These are phyloP conservation scores for Gentiana macrophylla DNA, from an alignment of 257 asterid species.

Conservation along the genomic window DNA sequence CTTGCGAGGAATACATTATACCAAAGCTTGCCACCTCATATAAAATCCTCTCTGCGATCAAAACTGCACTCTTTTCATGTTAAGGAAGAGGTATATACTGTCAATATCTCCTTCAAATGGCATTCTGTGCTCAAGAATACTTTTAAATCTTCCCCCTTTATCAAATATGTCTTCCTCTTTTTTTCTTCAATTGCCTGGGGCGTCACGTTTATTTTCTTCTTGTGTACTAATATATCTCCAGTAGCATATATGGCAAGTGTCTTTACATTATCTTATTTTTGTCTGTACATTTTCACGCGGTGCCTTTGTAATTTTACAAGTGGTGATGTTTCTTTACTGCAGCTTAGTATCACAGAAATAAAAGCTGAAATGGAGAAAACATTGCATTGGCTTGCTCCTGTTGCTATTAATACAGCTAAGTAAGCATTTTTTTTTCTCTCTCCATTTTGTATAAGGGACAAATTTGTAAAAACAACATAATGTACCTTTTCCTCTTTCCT, in stretches of 20 bases:
- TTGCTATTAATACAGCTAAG: conserved; percentile 72
- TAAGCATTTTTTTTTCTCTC: conserved; percentile 18
- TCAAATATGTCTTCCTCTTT: neutral
- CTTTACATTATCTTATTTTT: neutral
- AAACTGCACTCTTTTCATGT: conserved; percentile 47
- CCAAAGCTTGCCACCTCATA: conserved; percentile 58
- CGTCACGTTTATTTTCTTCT: neutral
- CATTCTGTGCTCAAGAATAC: neutral
- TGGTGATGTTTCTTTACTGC: conserved; percentile 13
- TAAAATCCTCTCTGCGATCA: conserved; percentile 46
- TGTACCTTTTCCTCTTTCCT: conserved; percentile 1
- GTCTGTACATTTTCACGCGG: neutral
- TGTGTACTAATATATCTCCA: neutral
- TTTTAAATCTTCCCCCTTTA: neutral
- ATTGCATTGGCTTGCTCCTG: conserved; percentile 63
- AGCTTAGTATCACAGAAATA: conserved; percentile 44
- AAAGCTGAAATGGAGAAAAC: conserved; percentile 80
- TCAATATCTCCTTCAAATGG: neutral
- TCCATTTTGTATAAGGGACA: neutral
- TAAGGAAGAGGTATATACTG: conserved; percentile 43
- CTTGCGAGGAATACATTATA: conserved; percentile 47
- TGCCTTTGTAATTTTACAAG: neutral
- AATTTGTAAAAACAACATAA: conserved; percentile 1
- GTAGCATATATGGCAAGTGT: neutral
- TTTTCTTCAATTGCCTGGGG: neutral